phyloP scores from a whole-genome alignment of 192 early-diverging fungal species.

The Linnemannia hyalina region DNA sequence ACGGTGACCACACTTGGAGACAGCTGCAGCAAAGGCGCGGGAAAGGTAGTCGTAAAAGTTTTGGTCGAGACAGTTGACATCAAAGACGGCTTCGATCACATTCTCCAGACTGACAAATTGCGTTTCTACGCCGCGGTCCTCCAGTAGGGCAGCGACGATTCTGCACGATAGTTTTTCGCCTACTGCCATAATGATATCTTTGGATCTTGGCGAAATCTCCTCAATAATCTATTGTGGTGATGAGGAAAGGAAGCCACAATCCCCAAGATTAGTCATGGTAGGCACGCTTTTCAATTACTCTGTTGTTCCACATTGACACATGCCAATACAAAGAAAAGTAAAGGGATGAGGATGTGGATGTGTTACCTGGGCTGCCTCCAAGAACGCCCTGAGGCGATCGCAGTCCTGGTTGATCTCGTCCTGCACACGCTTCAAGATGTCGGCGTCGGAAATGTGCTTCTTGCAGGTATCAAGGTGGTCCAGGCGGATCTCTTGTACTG shows the following conservation, averaged over 20 bases:
- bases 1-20: constrained; percentile 69
- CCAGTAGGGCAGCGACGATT: constrained; percentile 87
- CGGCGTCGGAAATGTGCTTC: constrained; percentile 64
- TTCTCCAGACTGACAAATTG: constrained; percentile 91
- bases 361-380: constrained; percentile 90
- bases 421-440: constrained; percentile 66
- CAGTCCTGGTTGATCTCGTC: constrained; percentile 84
- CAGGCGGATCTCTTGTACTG: constrained; percentile 85
- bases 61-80: constrained; percentile 86
- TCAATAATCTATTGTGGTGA: constrained; percentile 77
- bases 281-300: too few species aligned
- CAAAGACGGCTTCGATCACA: constrained; percentile 86
- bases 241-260: background rate
- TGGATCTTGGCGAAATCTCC: constrained; percentile 96
- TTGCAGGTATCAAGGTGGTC: constrained; percentile 82
- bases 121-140: constrained; percentile 84
- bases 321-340: background rate
- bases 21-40: constrained; percentile 70
- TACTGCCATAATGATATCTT: constrained; percentile 93
- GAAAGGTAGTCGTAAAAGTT: constrained; percentile 96
- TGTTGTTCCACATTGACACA: background rate
- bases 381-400: constrained; percentile 81
- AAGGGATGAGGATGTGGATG: background rate
- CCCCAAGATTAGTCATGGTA: constrained; percentile 2
- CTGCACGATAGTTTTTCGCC: constrained; percentile 96